These are phyloP conservation scores for Starmerella apicola DNA, from an alignment of 805 yeast genomes.

Conservation along the genomic window DNA sequence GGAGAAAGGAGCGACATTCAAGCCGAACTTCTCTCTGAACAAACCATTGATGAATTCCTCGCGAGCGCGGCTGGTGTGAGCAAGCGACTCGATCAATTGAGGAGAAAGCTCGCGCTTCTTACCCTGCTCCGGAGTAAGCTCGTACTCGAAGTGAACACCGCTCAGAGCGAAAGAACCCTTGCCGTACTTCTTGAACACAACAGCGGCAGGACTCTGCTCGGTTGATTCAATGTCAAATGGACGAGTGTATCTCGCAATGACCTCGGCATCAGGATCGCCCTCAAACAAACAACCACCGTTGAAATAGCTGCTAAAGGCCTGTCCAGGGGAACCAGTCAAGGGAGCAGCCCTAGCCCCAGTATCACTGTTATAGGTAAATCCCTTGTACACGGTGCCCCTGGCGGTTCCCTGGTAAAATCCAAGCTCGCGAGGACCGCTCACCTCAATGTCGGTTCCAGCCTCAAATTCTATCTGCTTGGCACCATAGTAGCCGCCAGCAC, in stretches of 20 bases:
- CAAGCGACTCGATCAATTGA: conserved; percentile 32
- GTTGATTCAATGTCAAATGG: conserved; percentile 39
- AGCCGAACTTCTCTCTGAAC: conserved; percentile 43
- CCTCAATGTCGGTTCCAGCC: conserved; percentile 61
- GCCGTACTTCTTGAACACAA: conserved; percentile 54
- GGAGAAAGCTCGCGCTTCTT: conserved; percentile 26
- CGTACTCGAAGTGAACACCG: conserved; percentile 85
- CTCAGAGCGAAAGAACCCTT: conserved; percentile 62
- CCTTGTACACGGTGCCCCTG: conserved; percentile 69
- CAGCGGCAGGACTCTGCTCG: conserved; percentile 46
- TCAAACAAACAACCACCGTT: conserved; percentile 88
- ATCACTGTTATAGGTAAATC: conserved; percentile 69
- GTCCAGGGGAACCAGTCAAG: conserved; percentile 14
- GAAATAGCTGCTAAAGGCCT: conserved; percentile 35
- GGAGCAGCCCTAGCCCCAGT: conserved; percentile 55
- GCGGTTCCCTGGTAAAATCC: conserved; percentile 70
- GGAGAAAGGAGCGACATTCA: conserved; percentile 38
- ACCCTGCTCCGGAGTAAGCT: conserved; percentile 36
- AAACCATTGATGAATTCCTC: conserved; percentile 44
- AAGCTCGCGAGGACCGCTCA: conserved; percentile 74
- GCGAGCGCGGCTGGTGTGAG: conserved; percentile 37
- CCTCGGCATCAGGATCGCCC: conserved; percentile 48
- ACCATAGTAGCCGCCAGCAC: conserved; percentile 92
- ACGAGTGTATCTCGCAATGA: conserved; percentile 58
- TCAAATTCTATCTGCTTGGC: conserved; percentile 71